Evolutionary conservation across 306 rosid genomes (phyloP).

Genomic region (Rosa multiflora): DNA sequence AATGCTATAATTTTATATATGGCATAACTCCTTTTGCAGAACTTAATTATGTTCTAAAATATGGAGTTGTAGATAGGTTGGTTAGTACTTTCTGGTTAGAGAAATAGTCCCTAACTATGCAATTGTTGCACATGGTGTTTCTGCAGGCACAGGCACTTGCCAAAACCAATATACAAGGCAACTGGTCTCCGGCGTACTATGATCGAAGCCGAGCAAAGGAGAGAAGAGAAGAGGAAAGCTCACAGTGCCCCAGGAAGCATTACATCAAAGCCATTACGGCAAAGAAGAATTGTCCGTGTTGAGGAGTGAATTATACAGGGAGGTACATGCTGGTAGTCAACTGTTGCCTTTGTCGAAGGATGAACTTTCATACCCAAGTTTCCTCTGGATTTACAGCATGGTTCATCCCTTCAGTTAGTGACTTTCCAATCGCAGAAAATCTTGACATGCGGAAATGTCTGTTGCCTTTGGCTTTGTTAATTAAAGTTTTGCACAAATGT

Average conservation of each 20-base stretch:
- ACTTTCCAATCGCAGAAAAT: background rate
- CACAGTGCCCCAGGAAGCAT: conserved; percentile 87
- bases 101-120: background rate
- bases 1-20: background rate
- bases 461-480: background rate
- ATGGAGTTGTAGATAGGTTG: background rate
- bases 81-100: background rate
- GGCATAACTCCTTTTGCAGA: background rate
- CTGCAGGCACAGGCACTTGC: conserved; percentile 74
- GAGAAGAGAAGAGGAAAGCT: conserved; percentile 70
- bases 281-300: conserved; percentile 61
- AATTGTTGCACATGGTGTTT: conserved; percentile 17
- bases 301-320: conserved; percentile 36
- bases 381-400: background rate
- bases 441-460: background rate
- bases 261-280: conserved; percentile 52
- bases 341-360: background rate
- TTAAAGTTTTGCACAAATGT: background rate
- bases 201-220: conserved; percentile 57
- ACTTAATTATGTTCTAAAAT: background rate
- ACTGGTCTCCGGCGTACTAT: conserved; percentile 46
- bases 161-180: conserved; percentile 76
- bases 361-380: background rate
- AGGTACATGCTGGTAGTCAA: background rate
- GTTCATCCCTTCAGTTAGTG: background rate